Evolutionary conservation across 2,329 filamentous ascomycete species (phyloP).

Genomic region (Chaetomiaceae sp.): DNA sequence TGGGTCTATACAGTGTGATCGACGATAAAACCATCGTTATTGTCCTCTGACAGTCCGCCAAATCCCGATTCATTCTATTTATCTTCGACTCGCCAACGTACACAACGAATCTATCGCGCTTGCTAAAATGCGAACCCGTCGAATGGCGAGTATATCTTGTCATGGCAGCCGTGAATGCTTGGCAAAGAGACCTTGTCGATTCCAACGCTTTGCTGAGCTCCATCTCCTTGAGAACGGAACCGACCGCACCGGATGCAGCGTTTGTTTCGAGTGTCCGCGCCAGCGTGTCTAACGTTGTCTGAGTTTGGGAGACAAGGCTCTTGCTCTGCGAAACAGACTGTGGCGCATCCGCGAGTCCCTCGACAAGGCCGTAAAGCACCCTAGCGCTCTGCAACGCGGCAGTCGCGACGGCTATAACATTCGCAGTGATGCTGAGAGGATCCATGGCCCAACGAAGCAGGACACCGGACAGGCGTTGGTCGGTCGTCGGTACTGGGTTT

Average conservation of each 20-base stretch:
- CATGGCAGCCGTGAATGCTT: conserved; percentile 7
- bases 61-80: conserved; percentile 15
- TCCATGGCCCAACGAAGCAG: too few species aligned
- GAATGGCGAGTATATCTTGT: conserved; percentile 9
- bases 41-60: conserved; percentile 19
- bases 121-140: conserved; percentile 10
- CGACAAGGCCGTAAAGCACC: conserved; percentile 10
- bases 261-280: conserved; percentile 12
- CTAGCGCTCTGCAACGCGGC: conserved; percentile 13
- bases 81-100: conserved; percentile 15
- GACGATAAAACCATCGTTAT: conserved; percentile 18
- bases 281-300: conserved; percentile 11
- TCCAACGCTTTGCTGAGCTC: conserved; percentile 8
- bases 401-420: too few species aligned
- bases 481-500: too few species aligned
- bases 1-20: conserved; percentile 12
- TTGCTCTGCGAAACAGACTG: conserved; percentile 12
- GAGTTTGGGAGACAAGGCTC: conserved; percentile 13
- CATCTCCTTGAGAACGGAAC: conserved; percentile 10
- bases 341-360: conserved; percentile 13
- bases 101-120: conserved; percentile 12
- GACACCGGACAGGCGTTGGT: too few species aligned
- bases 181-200: conserved; percentile 10
- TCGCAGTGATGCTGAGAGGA: too few species aligned
- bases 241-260: conserved; percentile 6